These are phyloP conservation scores for Trypanosoma avium DNA, from an alignment of 208 protist species.

Conservation along the genomic window DNA sequence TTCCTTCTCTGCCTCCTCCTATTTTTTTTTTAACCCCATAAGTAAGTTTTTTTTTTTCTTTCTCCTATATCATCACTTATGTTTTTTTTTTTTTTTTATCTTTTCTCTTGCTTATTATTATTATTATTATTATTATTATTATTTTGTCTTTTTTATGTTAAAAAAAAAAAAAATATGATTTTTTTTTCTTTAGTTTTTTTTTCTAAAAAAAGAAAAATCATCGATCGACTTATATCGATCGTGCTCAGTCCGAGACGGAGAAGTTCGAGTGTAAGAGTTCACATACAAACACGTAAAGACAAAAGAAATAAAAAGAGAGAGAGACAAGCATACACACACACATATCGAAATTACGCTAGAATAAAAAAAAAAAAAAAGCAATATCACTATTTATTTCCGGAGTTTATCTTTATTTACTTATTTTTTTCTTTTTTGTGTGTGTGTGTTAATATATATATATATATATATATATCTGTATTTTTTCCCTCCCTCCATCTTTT, in stretches of 20 bases:
- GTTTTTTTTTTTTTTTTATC: conserved; percentile 15
- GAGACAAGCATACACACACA: too few relatives aligned
- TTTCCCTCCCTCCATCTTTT: too few relatives aligned
- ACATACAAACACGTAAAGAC: too few relatives aligned
- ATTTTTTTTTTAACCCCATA: too few relatives aligned
- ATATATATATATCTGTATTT: background rate
- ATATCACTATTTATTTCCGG: too few relatives aligned
- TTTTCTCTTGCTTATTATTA: conserved; percentile 6
- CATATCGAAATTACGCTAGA: too few relatives aligned
- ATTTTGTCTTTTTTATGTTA: background rate
- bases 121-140: background rate
- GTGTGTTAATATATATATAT: background rate
- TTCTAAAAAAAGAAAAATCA: conserved; percentile 23
- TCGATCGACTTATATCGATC: too few relatives aligned
- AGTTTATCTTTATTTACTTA: conserved; percentile 11
- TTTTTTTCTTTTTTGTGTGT: conserved; percentile 16
- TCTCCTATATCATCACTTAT: background rate
- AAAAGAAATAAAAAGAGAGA: too few relatives aligned
- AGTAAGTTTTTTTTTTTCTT: background rate
- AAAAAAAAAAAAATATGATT: background rate
- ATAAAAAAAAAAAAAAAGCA: too few relatives aligned
- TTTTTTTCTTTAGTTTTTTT: conserved; percentile 8
- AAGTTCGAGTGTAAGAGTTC: too few relatives aligned
- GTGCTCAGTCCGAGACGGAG: too few relatives aligned
- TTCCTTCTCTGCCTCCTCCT: too few relatives aligned